phyloP scores from a whole-genome alignment of 345 rosid species.

The Salix udensis region DNA sequence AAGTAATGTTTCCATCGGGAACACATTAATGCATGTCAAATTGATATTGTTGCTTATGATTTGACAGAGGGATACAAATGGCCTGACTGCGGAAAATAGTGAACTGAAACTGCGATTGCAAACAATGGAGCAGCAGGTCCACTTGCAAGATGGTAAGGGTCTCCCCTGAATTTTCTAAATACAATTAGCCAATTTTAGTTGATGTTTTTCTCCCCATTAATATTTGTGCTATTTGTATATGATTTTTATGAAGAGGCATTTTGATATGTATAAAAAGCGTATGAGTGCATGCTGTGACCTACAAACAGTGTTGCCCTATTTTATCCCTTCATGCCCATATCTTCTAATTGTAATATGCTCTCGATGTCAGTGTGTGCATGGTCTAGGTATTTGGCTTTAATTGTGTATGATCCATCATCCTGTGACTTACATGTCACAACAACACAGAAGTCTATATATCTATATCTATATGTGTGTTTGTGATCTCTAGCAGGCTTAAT shows the following conservation, averaged over 20 bases:
- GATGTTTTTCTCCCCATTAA: not conserved
- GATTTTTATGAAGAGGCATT: not conserved
- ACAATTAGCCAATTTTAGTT: not conserved
- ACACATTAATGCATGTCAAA: not conserved
- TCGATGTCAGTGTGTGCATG: not conserved
- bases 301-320: not conserved
- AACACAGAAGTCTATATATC: not conserved
- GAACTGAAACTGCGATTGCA: constrained; percentile 85
- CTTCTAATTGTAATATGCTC: not conserved
- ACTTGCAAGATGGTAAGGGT: constrained; percentile 82
- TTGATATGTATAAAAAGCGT: not conserved
- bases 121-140: constrained; percentile 83
- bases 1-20: not conserved
- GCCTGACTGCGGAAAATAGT: constrained; percentile 72
- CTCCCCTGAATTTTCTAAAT: not conserved
- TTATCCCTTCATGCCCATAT: not conserved
- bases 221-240: not conserved
- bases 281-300: not conserved
- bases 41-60: not conserved
- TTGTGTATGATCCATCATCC: not conserved
- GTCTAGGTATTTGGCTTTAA: not conserved
- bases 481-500: not conserved
- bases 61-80: constrained; percentile 77
- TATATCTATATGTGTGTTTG: not conserved
- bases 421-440: not conserved